Conservation (phyloP, 768 basidiomycete species). For the Mycena galericulata region DNA sequence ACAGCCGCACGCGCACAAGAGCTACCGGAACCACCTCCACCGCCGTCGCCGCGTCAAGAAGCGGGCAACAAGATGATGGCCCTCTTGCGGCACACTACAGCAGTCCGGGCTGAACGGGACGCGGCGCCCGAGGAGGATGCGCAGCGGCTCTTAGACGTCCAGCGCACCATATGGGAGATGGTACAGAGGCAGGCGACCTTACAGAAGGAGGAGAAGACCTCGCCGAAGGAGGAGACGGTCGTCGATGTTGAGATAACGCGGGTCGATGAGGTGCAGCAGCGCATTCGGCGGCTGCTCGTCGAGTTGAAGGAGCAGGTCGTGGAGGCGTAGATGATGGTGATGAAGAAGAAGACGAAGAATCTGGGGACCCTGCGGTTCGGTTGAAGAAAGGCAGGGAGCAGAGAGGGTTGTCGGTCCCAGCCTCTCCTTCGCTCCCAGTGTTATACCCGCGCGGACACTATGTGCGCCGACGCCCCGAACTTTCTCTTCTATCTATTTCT, state of each 20-base stretch:
- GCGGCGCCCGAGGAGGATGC: too few species aligned
- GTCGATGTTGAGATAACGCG: too few species aligned
- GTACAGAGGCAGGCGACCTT: too few species aligned
- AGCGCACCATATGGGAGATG: too few species aligned
- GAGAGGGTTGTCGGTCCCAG: not conserved
- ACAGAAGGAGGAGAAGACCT: too few species aligned
- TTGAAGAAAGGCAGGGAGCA: slow-evolving; percentile 21
- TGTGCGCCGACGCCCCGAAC: slow-evolving; percentile 20
- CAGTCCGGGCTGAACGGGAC: too few species aligned
- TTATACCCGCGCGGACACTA: slow-evolving; percentile 24
- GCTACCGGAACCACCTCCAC: too few species aligned
- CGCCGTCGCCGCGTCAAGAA: too few species aligned
- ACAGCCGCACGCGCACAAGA: too few species aligned
- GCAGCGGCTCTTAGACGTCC: too few species aligned
- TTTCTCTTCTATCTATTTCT: not conserved
- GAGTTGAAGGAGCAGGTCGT: not conserved
- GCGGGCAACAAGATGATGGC: too few species aligned
- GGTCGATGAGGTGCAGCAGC: not conserved
- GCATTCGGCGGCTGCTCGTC: not conserved
- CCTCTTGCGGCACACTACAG: too few species aligned
- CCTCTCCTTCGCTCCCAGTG: not conserved
- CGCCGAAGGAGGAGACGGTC: not conserved
- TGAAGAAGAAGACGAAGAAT: not conserved
- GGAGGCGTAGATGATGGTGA: not conserved
- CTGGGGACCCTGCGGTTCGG: not conserved